Evolutionary conservation across 2,329 filamentous ascomycete genomes (phyloP), one percentile per base, ranked within the genome.

Genomic region (Diplocarpon rosae): DNA sequence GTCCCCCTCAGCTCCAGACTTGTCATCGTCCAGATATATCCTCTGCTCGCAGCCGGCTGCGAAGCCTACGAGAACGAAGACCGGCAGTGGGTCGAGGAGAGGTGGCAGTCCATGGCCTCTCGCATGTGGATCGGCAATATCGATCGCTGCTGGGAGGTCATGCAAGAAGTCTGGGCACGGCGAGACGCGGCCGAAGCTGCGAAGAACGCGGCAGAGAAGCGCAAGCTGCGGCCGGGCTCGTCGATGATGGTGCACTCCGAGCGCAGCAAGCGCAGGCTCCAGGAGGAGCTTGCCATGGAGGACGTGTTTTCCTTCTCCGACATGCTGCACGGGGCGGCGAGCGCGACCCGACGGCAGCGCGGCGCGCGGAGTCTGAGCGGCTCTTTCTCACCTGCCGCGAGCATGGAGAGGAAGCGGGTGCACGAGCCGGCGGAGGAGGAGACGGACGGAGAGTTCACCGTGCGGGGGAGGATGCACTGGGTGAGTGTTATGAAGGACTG

Each of bases 401-500:
- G 42, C 20, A 37, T 37, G 28, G 48, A 47, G 34, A 45, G 48
- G 5, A 58, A 51, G 31, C 49, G 54, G 24, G 51, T 56, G 9
- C 46, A 50, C 45, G 59, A 58, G 16, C 56, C 54, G 31, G 48
- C 53, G 1, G 59, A 58, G 42, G 62, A 68, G 47, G 64, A 68
- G 34, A 66, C 76, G 49, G 73, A 80, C 48, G 66, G 66, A 43
- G 75, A 80, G 40, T 72, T 76, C 56, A 82, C 78, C 2, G 76
- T 84, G n/a, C 70, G 75, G 50, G 80, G 80, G 3, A 68, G 68
- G 37, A 62, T 81, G 56, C 80, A 85, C 62, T 85, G 80, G 80
- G 66, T 82, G 8, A 76, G 78, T 31, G 78, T 85, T 34, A 84
- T 84, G 80, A 73, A 72, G 50, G 79, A 83, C 53, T 82, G 77